These are phyloP conservation scores for Penicillium sclerotigenum DNA, from an alignment of 2,329 filamentous ascomycete species.

Conservation along the genomic window DNA sequence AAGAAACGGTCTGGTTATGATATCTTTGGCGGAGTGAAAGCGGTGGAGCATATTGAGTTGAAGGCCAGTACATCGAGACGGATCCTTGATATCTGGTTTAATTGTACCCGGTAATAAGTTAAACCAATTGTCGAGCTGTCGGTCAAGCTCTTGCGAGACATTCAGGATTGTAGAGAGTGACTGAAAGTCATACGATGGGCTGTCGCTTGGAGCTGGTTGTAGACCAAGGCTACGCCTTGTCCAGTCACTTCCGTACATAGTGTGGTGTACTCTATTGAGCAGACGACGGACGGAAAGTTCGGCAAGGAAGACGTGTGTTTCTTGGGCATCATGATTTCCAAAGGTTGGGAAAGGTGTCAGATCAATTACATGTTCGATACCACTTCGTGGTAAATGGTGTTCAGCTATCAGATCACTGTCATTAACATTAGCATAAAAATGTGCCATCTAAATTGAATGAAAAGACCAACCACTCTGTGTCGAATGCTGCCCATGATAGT, in stretches of 20 bases:
- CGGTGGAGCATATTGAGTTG: conserved; percentile 6
- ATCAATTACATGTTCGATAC: conserved; percentile 7
- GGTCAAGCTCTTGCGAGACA: conserved; percentile 4
- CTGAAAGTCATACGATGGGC: conserved; percentile 5
- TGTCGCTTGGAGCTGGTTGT: conserved; percentile 4
- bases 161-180: conserved; percentile 3
- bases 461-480: conserved; percentile 2
- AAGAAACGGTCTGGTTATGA: conserved; percentile 6
- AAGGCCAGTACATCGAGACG: conserved; percentile 4
- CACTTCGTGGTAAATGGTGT: conserved; percentile 6
- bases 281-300: conserved; percentile 3
- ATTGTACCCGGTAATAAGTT: background rate
- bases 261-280: conserved; percentile 5
- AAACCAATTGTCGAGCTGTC: conserved; percentile 4
- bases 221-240: conserved; percentile 6
- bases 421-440: background rate
- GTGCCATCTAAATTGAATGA: too few relatives aligned
- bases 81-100: conserved; percentile 2
- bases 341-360: conserved; percentile 4
- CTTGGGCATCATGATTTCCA: background rate
- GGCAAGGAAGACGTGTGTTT: conserved; percentile 5
- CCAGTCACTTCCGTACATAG: conserved; percentile 5
- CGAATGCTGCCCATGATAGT: conserved; percentile 4
- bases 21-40: conserved; percentile 7
- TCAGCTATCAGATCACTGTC: conserved; percentile 2